Evolutionary conservation across 805 yeast genomes (phyloP).

Genomic region (Candida ortonii): DNA sequence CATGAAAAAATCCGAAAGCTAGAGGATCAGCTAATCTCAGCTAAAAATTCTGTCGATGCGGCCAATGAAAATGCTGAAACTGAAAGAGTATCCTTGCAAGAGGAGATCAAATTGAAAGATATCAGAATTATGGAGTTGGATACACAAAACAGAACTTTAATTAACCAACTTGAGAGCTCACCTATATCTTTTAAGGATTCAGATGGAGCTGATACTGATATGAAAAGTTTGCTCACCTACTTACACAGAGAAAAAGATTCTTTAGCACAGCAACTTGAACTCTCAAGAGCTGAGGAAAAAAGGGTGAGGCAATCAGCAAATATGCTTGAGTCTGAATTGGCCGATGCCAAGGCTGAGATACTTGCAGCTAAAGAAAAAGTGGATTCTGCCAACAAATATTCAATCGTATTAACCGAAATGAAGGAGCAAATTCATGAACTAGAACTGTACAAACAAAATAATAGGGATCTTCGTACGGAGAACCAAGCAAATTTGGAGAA

Average conservation of each 20-base stretch:
- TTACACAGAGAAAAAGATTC: slow-evolving; percentile 76
- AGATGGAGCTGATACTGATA: slow-evolving; percentile 30
- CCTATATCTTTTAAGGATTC: slow-evolving; percentile 14
- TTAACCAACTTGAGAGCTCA: slow-evolving; percentile 57
- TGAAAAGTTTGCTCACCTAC: slow-evolving; percentile 55
- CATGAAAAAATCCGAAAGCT: slow-evolving; percentile 33
- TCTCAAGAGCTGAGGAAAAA: slow-evolving; percentile 50
- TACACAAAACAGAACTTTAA: slow-evolving; percentile 64
- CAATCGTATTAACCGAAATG: slow-evolving; percentile 23
- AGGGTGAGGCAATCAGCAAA: slow-evolving; percentile 51
- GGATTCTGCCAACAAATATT: slow-evolving; percentile 21
- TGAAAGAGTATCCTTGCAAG: slow-evolving; percentile 42
- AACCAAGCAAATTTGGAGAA: slow-evolving; percentile 13
- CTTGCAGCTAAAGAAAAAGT: slow-evolving; percentile 28
- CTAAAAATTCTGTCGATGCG: slow-evolving; percentile 32
- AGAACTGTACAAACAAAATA: slow-evolving; percentile 30
- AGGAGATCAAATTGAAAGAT: slow-evolving; percentile 44
- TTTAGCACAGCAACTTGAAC: slow-evolving; percentile 55
- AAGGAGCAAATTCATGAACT: slow-evolving; percentile 29
- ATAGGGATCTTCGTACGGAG: slow-evolving; percentile 25
- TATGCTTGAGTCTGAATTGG: slow-evolving; percentile 47
- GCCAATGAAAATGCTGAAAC: slow-evolving; percentile 45
- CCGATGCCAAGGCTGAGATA: slow-evolving; percentile 49
- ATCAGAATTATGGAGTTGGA: slow-evolving; percentile 52
- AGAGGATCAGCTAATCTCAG: slow-evolving; percentile 35